Base-by-base conservation (phyloP, 2,329 filamentous ascomycete species). In the Colletotrichum sidae region DNA sequence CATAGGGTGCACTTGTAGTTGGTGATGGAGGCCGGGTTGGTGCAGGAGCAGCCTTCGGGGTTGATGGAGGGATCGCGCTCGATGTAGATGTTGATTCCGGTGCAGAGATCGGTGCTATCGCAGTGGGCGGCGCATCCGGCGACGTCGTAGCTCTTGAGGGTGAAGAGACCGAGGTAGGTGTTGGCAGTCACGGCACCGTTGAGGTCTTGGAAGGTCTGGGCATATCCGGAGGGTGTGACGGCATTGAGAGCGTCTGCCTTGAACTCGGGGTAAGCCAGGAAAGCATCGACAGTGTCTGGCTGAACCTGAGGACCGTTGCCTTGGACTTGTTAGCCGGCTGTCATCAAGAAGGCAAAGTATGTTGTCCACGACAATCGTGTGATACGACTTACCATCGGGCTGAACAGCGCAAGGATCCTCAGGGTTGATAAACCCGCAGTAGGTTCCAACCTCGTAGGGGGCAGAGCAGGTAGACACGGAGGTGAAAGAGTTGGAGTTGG, bases 21-120 rank as follows among this genome's bases (percentile, higher is more conserved):
- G 51, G 62, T 45, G 46, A 65, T 56, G 11, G 62, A 65, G 2
- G 51, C 3, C n/a, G 62, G 62, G 62, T 62, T 62, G 9, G 34
- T 44, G 62, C 62, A 65, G 6, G 57, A 55, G 38, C 62, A 65
- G n/a, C 35, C 25, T 4, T 13, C n/a, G 6, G 62, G 62, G 57
- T 65, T 65, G 46, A 62, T 62, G n/a, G 62, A 62, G 15, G 62
- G 62, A 46, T 65, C 62, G n/a, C 62, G 62, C 62, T 65, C 62
- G 13, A 65, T 37, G 41, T 65, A 65, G 45, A 65, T 62, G 51
- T 65, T 65, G 52, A 65, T 65, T 8, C 52, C 63, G 5, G 63
- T 66, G 63, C 63, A 66, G 10, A 66, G 47, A 10, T 33, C 11
- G 12, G 58, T 57, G 45, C 12, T 53, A 47, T 66, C 63, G 42